Evolutionary conservation across 2,329 filamentous ascomycete species (phyloP), one percentile per base, ranked within the genome.

Genomic region (Setomelanomma holmii): DNA sequence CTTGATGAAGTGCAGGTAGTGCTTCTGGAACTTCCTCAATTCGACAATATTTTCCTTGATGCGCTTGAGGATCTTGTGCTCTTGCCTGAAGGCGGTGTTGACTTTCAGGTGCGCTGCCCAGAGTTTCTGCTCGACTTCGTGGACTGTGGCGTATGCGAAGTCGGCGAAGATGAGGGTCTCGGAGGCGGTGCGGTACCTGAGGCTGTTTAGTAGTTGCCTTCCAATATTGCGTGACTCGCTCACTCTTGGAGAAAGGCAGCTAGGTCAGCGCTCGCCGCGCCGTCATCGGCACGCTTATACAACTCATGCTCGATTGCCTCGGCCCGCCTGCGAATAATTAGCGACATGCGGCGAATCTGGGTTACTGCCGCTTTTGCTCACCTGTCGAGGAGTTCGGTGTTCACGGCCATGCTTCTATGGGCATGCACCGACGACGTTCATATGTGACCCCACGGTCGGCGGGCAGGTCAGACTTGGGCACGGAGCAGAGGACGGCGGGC

Each of bases 1-100:
- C 75, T 93, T 96, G 63, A 98, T 86, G 73, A 96, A 98, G 61
- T 86, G 85, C 51, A 88, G 80, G 74, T 96, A 98, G 58, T 88
- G 83, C 75, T 90, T 93, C 72, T 90, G 88, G 44, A 93, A 80
- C 75, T 92, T 95, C 58, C 93, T 86, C 66, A 86, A 86, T 75
- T 86, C 83, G 40, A 87, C 84, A 49, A 81, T 78, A 63, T 79
- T 81, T 65, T 81, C 82, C 62, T 80, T 82, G 51, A 76, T 76
- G 61, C 82, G 67, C 56, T 67, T 74, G 77, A 84, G 73, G 41
- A 63, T 55, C 52, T 62, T 59, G 44, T 65, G 60, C 49, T 86
- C 80, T 68, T 86, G 88, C 67, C 90, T 85, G 77, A 93, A 96
- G 68, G 88, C 86, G 63, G 81, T 82, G 71, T 95, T 96, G 72